These are phyloP conservation scores for Diaporthe longicolla DNA, from an alignment of 2,329 filamentous ascomycete species.

Conservation along the genomic window DNA sequence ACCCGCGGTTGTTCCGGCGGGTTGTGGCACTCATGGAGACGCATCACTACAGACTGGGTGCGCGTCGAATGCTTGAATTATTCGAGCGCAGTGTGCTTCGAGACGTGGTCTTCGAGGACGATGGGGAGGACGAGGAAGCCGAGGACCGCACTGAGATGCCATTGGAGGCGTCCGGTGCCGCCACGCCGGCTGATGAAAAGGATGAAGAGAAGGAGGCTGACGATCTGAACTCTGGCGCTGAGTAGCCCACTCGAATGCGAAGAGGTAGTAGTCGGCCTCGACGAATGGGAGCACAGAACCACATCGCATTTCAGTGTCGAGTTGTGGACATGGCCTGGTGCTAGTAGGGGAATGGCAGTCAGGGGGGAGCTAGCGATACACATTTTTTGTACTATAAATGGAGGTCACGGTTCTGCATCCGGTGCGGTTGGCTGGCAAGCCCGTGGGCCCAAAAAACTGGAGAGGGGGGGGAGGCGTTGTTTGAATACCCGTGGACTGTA, in stretches of 20 bases:
- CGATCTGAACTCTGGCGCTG: conserved; percentile 72
- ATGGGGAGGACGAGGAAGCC: conserved; percentile 56
- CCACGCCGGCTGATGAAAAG: conserved; percentile 40
- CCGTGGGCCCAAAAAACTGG: conserved; percentile 34
- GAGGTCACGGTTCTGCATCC: conserved; percentile 38
- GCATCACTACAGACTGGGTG: conserved; percentile 89
- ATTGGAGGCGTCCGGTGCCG: background rate
- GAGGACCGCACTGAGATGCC: conserved; percentile 41
- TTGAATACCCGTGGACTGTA: conserved; percentile 42
- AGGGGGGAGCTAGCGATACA: background rate
- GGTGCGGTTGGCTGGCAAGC: conserved; percentile 38
- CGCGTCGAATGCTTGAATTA: conserved; percentile 90
- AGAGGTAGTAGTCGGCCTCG: conserved; percentile 62
- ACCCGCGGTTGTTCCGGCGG: conserved; percentile 84
- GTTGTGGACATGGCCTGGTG: background rate
- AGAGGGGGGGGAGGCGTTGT: conserved; percentile 37
- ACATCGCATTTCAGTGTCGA: background rate
- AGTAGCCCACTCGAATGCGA: conserved; percentile 70
- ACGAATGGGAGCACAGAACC: conserved; percentile 47
- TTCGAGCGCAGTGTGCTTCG: conserved; percentile 93
- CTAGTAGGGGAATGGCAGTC: background rate
- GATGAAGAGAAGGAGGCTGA: conserved; percentile 51
- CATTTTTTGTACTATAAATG: conserved; percentile 40
- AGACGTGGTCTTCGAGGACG: conserved; percentile 86
- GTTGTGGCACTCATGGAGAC: conserved; percentile 88